Conservation (phyloP, 179 eudicot species). For the Carnegiea gigantea region DNA sequence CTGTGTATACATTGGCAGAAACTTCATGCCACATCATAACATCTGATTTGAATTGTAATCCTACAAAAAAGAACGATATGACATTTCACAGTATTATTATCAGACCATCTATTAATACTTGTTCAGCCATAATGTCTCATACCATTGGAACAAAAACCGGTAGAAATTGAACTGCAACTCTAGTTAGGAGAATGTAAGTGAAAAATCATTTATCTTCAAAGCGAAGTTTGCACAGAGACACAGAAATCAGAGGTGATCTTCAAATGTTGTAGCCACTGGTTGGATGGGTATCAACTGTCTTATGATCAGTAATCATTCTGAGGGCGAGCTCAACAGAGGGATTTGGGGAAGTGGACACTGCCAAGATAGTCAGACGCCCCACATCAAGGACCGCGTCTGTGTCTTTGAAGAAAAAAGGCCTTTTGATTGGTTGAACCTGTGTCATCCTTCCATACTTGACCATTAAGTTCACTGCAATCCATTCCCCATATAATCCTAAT, state of each 20-base stretch:
- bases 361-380: constrained; percentile 23
- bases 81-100: not conserved
- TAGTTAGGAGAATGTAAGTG: not conserved
- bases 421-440: not conserved
- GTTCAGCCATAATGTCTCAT: not conserved
- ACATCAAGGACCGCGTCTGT: constrained; percentile 7
- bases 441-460: constrained; percentile 39
- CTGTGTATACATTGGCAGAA: constrained; percentile 16
- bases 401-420: not conserved
- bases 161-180: not conserved
- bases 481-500: not conserved
- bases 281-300: not conserved
- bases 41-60: constrained; percentile 16
- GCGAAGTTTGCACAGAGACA: not conserved
- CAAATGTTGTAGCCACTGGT: not conserved
- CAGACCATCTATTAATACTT: not conserved
- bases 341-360: constrained; percentile 11
- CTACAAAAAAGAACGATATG: not conserved
- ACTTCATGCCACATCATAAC: not conserved
- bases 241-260: constrained; percentile 7
- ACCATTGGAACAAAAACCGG: constrained; percentile 1
- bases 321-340: not conserved
- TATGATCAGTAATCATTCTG: not conserved
- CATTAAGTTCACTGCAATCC: constrained; percentile 33
- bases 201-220: not conserved